Evolutionary conservation across 2,329 filamentous ascomycete genomes (phyloP).

Genomic region (Aspergillus unguis): DNA sequence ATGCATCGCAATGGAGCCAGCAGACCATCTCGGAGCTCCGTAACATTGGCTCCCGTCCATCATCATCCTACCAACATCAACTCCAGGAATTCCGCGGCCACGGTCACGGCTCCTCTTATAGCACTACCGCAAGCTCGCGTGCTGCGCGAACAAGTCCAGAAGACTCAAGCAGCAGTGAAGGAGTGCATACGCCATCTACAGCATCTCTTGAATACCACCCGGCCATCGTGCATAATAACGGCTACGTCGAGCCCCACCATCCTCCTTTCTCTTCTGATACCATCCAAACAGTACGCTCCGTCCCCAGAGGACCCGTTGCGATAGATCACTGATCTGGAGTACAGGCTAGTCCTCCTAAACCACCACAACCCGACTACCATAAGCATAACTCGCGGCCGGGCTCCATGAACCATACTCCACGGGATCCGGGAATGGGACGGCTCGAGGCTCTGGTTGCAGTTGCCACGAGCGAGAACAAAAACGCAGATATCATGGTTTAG

Average conservation of each 20-base stretch:
- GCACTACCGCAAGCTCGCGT: slow-evolving; percentile 27
- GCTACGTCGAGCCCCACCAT: slow-evolving; percentile 45
- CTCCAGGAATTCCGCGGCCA: slow-evolving; percentile 29
- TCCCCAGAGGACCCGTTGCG: slow-evolving; percentile 23
- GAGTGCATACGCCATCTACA: slow-evolving; percentile 47
- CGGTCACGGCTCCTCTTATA: slow-evolving; percentile 23
- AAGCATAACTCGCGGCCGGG: slow-evolving; percentile 29
- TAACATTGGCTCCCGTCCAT: slow-evolving; percentile 35
- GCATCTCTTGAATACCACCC: slow-evolving; percentile 48
- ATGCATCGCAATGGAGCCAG: slow-evolving; percentile 43
- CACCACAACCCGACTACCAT: slow-evolving; percentile 30
- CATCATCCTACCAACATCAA: slow-evolving; percentile 33
- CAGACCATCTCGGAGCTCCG: slow-evolving; percentile 44
- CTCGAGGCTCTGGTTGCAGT: slow-evolving; percentile 51
- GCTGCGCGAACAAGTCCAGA: slow-evolving; percentile 44
- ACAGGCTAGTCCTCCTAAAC: slow-evolving; percentile 34
- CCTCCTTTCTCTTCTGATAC: slow-evolving; percentile 34
- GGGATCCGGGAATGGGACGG: slow-evolving; percentile 43
- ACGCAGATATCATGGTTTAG: slow-evolving; percentile 33
- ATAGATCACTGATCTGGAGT: slow-evolving; percentile 29
- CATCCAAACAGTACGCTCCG: slow-evolving; percentile 41
- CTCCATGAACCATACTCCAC: slow-evolving; percentile 28
- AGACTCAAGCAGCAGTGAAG: slow-evolving; percentile 49
- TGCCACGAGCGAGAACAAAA: slow-evolving; percentile 47
- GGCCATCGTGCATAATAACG: slow-evolving; percentile 48